Evolutionary conservation across 2,329 filamentous ascomycete genomes (phyloP).

Genomic region (Balansia obtecta): DNA sequence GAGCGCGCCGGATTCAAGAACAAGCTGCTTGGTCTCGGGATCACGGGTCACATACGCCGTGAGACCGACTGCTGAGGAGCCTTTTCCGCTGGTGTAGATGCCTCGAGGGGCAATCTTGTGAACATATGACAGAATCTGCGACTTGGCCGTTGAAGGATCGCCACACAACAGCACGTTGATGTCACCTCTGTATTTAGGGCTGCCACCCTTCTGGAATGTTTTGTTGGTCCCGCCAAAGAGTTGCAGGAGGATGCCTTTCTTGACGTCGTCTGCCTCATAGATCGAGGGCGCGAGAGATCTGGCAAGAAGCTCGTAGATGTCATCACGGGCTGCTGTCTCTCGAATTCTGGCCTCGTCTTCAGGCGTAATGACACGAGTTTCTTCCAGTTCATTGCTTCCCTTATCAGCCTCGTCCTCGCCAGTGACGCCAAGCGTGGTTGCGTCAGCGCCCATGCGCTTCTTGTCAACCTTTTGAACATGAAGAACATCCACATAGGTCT

Average conservation of each 20-base stretch:
- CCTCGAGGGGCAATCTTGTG: constrained; percentile 92
- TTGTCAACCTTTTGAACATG: constrained; percentile 96
- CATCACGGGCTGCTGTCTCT: constrained; percentile 62
- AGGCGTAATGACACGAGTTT: constrained; percentile 68
- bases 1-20: constrained; percentile 67
- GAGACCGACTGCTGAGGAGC: constrained; percentile 69
- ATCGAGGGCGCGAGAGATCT: constrained; percentile 88
- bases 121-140: constrained; percentile 85
- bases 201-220: constrained; percentile 90
- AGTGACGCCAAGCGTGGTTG: constrained; percentile 73
- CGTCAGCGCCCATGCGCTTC: constrained; percentile 83
- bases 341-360: constrained; percentile 88
- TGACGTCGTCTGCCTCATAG: constrained; percentile 97
- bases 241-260: constrained; percentile 94
- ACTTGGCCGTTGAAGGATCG: constrained; percentile 94
- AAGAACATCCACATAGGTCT: constrained; percentile 91
- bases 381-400: constrained; percentile 65
- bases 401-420: constrained; percentile 53
- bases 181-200: constrained; percentile 89
- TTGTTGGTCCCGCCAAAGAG: constrained; percentile 98
- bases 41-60: constrained; percentile 73
- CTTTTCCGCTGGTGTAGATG: constrained; percentile 72
- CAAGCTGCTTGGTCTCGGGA: constrained; percentile 67
- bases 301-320: constrained; percentile 87
- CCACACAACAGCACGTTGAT: constrained; percentile 96